Base-by-base conservation (phyloP, 495 filamentous ascomycete species). In the Penicillium malachiteum region DNA sequence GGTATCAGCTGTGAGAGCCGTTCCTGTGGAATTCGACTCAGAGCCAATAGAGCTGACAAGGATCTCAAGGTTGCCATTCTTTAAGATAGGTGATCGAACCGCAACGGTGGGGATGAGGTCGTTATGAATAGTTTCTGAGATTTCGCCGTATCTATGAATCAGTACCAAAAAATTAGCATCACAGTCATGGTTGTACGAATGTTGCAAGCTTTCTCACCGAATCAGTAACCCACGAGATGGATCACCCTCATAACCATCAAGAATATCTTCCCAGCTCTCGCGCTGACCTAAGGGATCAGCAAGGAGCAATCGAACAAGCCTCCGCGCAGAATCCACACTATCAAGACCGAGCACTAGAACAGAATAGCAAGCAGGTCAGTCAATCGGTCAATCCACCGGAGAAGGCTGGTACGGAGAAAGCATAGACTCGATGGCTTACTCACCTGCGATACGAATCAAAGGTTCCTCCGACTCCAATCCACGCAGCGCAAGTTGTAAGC, bases 401-500 rank as follows among this genome's bases (percentile, higher is more conserved):
- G 8, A 52, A 42, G 11, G 12, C n/a, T 13, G 39, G 39, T 5
- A 34, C 51, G 41, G 13, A 14, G 26, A 42, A 1, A 45, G 43
- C 37, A 13, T 18, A 50, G 5, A 41, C 12, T 21, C 0, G 40
- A 26, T 32, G 0, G 37, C 3, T 26, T 43, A 73, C 75, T 45
- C 48, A 86, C 78, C 72, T 58, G 84, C 92, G 66, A 97, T 78
- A 35, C 93, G 76, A 59, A 91, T 82, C n/a, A 88, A 80, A 33
- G 79, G 74, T 52, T 74, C 63, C 39, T 81, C 74, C 57, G 88
- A 82, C 60, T 88, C 83, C 57, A 96, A 74, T 6, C 90, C 90
- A 47, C 86, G 80, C 65, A 91, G 69, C 14, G 91, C 93, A 59
- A 97, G 79, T 63, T 90, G 86, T 49, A 97, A 66, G 59, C 90